These are phyloP conservation scores for Podaxis carcinomalis DNA, from an alignment of 768 basidiomycete species.

Conservation along the genomic window DNA sequence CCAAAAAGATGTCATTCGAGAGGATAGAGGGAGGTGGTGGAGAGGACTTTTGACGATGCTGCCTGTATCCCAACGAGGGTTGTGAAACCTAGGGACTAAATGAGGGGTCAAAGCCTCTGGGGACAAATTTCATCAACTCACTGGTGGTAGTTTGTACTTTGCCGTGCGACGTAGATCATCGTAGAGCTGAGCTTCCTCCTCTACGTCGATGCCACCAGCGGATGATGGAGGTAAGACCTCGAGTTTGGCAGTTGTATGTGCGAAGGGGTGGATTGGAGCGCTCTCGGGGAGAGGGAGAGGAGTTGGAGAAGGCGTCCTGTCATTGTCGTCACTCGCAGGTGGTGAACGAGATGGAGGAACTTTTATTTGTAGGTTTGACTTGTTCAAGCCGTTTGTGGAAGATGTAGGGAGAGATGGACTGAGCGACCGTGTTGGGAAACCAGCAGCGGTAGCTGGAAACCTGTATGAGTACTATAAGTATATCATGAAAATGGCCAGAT, in stretches of 20 bases:
- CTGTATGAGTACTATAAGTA: neutral
- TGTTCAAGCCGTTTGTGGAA: neutral
- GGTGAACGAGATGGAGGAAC: neutral
- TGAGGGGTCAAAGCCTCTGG: neutral
- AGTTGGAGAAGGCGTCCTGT: neutral
- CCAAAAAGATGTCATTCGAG: conserved; percentile 68
- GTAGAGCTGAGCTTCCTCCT: conserved; percentile 64
- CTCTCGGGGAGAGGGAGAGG: conserved; percentile 7
- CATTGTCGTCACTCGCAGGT: neutral
- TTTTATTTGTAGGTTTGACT: neutral
- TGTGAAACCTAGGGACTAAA: neutral
- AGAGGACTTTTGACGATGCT: conserved; percentile 25
- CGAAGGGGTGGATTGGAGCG: conserved; percentile 36
- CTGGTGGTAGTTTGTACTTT: conserved; percentile 13
- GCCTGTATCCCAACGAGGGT: neutral
- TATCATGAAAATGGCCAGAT: neutral
- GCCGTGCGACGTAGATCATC: conserved; percentile 54
- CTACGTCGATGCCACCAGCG: conserved; percentile 49
- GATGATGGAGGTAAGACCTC: conserved; percentile 42
- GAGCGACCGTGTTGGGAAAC: conserved; percentile 6
- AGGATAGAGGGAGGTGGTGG: conserved; percentile 41
- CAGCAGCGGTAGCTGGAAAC: conserved; percentile 1
- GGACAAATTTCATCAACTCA: neutral
- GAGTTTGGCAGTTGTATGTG: conserved; percentile 40
- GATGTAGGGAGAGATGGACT: neutral